Percentiles rank a stretch among this genome's conserved stretches.
Evolutionary conservation across 176 grass and related monocot genomes (phyloP).

Genomic region (Phragmites australis): DNA sequence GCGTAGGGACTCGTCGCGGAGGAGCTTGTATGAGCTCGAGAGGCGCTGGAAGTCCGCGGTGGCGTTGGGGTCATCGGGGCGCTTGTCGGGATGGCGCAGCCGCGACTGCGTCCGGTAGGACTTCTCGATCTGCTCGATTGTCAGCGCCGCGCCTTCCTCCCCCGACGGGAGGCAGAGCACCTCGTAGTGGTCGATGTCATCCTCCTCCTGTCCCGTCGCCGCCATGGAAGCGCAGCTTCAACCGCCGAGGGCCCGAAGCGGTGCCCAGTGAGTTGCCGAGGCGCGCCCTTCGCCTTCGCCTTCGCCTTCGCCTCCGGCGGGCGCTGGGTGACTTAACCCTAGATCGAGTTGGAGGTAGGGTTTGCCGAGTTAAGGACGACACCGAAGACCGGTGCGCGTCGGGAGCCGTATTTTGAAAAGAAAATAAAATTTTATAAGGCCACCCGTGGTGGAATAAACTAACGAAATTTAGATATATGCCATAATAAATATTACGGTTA

Average conservation of each 20-base stretch:
- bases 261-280: neutral
- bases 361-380: too few species aligned
- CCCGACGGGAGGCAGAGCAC: constrained; percentile 64
- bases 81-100: constrained; percentile 80
- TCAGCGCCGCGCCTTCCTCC: constrained; percentile 62
- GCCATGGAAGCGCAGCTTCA: neutral
- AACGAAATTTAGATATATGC: too few species aligned
- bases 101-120: constrained; percentile 64
- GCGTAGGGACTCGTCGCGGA: constrained; percentile 68
- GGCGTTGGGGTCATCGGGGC: constrained; percentile 70
- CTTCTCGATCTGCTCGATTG: constrained; percentile 73
- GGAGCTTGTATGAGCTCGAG: constrained; percentile 61
- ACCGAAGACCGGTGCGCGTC: too few species aligned
- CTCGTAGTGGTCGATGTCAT: constrained; percentile 75
- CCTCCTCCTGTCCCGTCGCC: constrained; percentile 8
- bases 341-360: too few species aligned
- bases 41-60: constrained; percentile 88
- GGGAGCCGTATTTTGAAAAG: too few species aligned
- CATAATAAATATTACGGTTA: too few species aligned
- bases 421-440: too few species aligned
- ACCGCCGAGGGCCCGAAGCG: neutral
- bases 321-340: neutral
- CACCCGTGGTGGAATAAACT: too few species aligned
- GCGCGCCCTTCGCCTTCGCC: neutral
- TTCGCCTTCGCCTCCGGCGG: neutral